Base-by-base conservation (phyloP, 352 stramenopile genomes). In the Phytophthora macrochlamydospora region DNA sequence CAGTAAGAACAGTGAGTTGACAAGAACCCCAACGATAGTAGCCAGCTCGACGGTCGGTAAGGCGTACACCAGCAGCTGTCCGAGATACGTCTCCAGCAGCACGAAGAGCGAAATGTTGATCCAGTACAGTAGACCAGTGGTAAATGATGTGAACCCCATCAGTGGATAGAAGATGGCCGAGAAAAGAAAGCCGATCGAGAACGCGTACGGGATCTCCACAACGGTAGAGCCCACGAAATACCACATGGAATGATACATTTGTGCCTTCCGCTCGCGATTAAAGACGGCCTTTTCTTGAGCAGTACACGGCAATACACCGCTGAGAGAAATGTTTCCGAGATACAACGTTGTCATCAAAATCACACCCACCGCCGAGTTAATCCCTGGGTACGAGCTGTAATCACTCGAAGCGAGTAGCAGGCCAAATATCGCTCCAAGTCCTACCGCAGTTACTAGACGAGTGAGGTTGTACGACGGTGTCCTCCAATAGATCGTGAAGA, bases 211-310 rank as follows among this genome's bases (percentile, higher is more conserved):
- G 37, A 77, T 69, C 75, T 97, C 91, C 11, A 75, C 65, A 33
- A 95, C 42, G n/a, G 71, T 85, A 53, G 81, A 85, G 12, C 79
- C 71, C 13, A 91, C 44, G 35, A 65, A 69, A 51, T 94, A 84
- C 33, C 79, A 71, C n/a, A 65, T 56, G 28, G 76, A 50, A 42
- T 78, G 63, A 59, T 97, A 97, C 71, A 92, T 94, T 45, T 82
- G 54, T 8, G 84, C 77, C 35, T 76, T 76, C 33, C 90, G 84
- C 65, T 97, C 88, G 12, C 87, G 67, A 77, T 97, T 95, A 57
- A 59, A 42, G 44, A 18, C 59, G 59, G 35, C 18, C 28, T 28
- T 72, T 61, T 96, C 83, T 40, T 78, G 71, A 65, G 83, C 65
- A 54, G 91, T 83, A 4, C 92, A 58, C 11, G 84, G 73, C 3